phyloP scores from a whole-genome alignment of 164 flowering plant genomes.

The Platanus orientalis region DNA sequence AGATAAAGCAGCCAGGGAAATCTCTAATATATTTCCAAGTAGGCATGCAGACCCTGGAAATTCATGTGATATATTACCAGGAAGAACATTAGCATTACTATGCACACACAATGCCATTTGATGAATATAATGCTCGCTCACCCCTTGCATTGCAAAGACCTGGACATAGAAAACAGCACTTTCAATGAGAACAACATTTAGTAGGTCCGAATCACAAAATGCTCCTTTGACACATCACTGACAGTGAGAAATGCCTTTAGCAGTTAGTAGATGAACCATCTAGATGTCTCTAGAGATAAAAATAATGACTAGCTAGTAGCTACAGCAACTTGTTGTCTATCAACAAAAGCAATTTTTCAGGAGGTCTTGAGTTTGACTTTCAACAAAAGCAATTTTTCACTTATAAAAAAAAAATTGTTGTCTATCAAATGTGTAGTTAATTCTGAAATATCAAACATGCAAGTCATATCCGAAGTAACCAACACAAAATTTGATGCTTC shows the following conservation, averaged over 20 bases:
- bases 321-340: background rate
- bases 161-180: slow-evolving; percentile 16
- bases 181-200: too few relatives aligned
- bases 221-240: background rate
- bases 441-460: background rate
- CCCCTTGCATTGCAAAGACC: slow-evolving; percentile 49
- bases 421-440: background rate
- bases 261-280: background rate
- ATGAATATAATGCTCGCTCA: slow-evolving; percentile 58
- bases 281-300: background rate
- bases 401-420: too few relatives aligned
- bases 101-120: slow-evolving; percentile 63
- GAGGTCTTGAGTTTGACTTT: too few relatives aligned
- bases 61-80: slow-evolving; percentile 51
- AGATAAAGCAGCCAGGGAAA: slow-evolving; percentile 53
- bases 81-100: slow-evolving; percentile 51
- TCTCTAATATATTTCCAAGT: slow-evolving; percentile 83
- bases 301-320: background rate
- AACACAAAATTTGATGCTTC: background rate
- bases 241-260: background rate
- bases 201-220: too few relatives aligned
- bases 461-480: background rate
- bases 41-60: slow-evolving; percentile 89
- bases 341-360: too few relatives aligned
- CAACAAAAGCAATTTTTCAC: too few relatives aligned